A percentile compares a stretch with the other conserved stretches of the same genome.
phyloP scores from a whole-genome alignment of 2,329 filamentous ascomycete species.

The Pyrenophora teres region DNA sequence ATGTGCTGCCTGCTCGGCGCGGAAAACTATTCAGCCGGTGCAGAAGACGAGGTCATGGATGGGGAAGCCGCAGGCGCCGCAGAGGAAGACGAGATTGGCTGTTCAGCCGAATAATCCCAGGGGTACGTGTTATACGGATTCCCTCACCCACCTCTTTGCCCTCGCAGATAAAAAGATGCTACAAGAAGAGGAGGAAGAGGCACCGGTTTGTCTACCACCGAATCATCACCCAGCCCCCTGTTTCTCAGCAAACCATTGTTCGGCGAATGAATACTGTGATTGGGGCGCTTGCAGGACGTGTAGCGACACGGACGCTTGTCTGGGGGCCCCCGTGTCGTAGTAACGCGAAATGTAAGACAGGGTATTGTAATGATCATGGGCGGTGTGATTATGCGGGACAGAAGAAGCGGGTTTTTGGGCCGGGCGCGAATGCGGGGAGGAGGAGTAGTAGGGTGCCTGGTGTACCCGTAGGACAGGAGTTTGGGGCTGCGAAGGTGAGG shows the following conservation, averaged over 20 bases:
- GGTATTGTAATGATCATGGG: constrained; percentile 36
- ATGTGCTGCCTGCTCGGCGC: constrained; percentile 27
- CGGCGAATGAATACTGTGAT: constrained; percentile 33
- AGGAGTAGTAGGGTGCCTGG: constrained; percentile 24
- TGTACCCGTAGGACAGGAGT: constrained; percentile 27
- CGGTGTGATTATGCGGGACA: constrained; percentile 36
- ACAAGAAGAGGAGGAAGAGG: no score
- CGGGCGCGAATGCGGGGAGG: constrained; percentile 22
- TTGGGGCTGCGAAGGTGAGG: constrained; percentile 39
- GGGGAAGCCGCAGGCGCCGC: neutral
- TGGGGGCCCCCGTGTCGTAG: constrained; percentile 31
- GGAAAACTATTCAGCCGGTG: constrained; percentile 20
- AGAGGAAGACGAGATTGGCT: constrained; percentile 3
- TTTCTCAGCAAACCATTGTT: constrained; percentile 29
- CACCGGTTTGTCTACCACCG: constrained; percentile 13
- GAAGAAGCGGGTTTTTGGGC: constrained; percentile 28
- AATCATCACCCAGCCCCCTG: constrained; percentile 29
- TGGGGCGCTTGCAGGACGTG: constrained; percentile 38
- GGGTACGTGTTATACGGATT: constrained; percentile 28
- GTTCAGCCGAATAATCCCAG: constrained; percentile 13
- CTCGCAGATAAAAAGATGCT: neutral
- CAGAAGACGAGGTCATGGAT: constrained; percentile 1
- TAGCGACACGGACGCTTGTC: constrained; percentile 21
- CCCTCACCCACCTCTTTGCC: constrained; percentile 15
- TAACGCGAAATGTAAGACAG: constrained; percentile 40